These are phyloP conservation scores for Passalora sequoiae DNA, from an alignment of 2,329 filamentous ascomycete genomes.

Conservation along the genomic window DNA sequence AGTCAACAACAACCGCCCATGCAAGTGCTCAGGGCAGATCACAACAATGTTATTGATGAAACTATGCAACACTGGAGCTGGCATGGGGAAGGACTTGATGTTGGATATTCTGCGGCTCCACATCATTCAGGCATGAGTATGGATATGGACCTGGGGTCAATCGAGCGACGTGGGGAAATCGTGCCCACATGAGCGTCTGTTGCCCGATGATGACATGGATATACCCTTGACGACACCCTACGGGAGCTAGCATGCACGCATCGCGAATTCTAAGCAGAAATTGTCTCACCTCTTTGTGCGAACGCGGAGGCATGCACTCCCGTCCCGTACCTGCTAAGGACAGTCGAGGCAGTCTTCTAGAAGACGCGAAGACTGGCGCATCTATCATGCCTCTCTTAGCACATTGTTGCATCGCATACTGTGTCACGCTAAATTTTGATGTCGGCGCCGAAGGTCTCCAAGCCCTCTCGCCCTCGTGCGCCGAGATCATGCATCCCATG, in stretches of 20 bases:
- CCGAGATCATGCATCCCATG: constrained; percentile 19
- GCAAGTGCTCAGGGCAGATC: neutral
- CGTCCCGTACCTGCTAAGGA: neutral
- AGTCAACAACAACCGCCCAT: neutral
- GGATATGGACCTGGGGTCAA: constrained; percentile 11
- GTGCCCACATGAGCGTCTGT: constrained; percentile 12
- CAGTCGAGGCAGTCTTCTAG: neutral
- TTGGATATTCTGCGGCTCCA: constrained; percentile 5
- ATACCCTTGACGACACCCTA: neutral
- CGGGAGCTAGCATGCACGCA: neutral
- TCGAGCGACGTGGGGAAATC: constrained; percentile 15
- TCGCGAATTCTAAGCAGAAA: no score
- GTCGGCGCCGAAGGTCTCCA: constrained; percentile 15
- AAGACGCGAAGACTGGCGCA: neutral
- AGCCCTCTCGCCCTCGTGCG: constrained; percentile 17
- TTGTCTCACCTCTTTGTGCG: no score
- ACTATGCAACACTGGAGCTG: neutral
- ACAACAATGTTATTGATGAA: neutral
- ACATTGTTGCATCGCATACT: neutral
- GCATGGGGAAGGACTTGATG: constrained; percentile 3
- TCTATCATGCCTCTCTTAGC: neutral
- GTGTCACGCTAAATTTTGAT: constrained; percentile 1
- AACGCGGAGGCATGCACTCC: no score
- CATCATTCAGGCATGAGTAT: constrained; percentile 10
- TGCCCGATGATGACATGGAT: constrained; percentile 6